Conservation (phyloP, 208 protist genomes). For the Leishmania turanica region DNA sequence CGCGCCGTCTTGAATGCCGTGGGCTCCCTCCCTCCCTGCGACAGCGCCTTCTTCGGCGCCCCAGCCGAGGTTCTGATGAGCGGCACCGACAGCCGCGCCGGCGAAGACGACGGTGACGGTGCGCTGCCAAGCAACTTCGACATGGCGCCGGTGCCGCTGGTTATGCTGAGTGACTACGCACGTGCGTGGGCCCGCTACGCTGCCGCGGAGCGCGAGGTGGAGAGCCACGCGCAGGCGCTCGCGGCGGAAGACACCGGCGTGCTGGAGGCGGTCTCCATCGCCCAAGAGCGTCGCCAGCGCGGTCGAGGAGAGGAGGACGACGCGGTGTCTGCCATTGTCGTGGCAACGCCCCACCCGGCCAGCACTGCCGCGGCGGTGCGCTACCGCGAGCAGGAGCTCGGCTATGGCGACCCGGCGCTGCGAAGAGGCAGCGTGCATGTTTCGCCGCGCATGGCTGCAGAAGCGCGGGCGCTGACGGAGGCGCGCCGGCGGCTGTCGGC, state of each 20-base stretch:
- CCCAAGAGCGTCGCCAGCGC: not conserved
- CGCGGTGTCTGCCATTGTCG: too few relatives aligned
- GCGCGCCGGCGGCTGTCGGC: constrained; percentile 48
- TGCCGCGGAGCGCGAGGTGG: constrained; percentile 11
- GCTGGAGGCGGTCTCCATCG: constrained; percentile 6
- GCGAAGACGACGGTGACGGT: not conserved
- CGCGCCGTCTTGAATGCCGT: not conserved
- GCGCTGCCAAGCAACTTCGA: not conserved
- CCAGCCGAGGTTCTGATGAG: constrained; percentile 11
- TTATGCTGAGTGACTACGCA: constrained; percentile 21
- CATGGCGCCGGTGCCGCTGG: constrained; percentile 2
- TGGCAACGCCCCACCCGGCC: not conserved
- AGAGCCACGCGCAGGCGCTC: constrained; percentile 5
- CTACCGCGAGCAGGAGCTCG: constrained; percentile 23
- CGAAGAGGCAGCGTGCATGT: constrained; percentile 16
- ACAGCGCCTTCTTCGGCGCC: constrained; percentile 23
- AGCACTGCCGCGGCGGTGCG: constrained; percentile 19
- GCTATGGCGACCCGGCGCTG: not conserved
- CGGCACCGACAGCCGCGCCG: not conserved
- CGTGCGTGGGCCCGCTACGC: constrained; percentile 19
- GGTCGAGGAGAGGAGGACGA: not conserved
- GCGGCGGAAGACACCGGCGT: constrained; percentile 27
- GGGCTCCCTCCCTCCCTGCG: constrained; percentile 28
- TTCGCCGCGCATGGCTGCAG: constrained; percentile 33
- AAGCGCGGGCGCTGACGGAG: constrained; percentile 46